These are phyloP conservation scores for Globisporangium barbulae DNA, from an alignment of 352 stramenopile species.

Conservation along the genomic window DNA sequence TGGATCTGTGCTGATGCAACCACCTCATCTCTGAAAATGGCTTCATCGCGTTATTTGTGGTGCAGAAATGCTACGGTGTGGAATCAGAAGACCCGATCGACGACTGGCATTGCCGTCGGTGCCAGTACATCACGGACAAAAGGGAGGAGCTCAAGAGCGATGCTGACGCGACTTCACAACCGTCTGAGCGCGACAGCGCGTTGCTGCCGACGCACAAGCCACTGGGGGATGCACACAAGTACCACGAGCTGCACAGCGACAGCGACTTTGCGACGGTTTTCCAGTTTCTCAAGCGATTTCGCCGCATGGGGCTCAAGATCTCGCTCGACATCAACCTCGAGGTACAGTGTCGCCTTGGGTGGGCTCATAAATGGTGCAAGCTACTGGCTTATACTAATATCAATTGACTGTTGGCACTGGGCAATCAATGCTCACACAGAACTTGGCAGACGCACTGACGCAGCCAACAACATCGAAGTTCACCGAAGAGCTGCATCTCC, in stretches of 20 bases:
- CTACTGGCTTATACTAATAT: neutral
- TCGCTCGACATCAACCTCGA: conserved; percentile 38
- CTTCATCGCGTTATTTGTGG: neutral
- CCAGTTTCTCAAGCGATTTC: conserved; percentile 67
- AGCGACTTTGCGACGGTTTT: conserved; percentile 59
- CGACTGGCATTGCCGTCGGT: conserved; percentile 60
- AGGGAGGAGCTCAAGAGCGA: conserved; percentile 19
- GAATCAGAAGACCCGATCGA: conserved; percentile 34
- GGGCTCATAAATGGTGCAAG: too few relatives aligned
- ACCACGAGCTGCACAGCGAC: conserved; percentile 36
- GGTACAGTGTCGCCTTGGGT: conserved; percentile 18
- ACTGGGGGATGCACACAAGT: conserved; percentile 25
- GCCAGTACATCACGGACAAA: conserved; percentile 43
- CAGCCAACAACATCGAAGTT: conserved; percentile 29
- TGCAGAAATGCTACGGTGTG: conserved; percentile 52
- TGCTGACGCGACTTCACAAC: conserved; percentile 8
- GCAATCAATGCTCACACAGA: conserved; percentile 11
- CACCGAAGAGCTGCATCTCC: conserved; percentile 42
- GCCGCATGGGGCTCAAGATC: conserved; percentile 50
- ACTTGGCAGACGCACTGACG: conserved; percentile 35
- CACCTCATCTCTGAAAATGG: neutral
- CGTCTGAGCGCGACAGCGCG: conserved; percentile 3
- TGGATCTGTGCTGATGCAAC: neutral
- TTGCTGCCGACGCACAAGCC: conserved; percentile 36
- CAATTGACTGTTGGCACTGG: neutral